These are phyloP conservation scores for Mycena citricolor DNA, from an alignment of 1,284 basidiomycete genomes.

Conservation along the genomic window DNA sequence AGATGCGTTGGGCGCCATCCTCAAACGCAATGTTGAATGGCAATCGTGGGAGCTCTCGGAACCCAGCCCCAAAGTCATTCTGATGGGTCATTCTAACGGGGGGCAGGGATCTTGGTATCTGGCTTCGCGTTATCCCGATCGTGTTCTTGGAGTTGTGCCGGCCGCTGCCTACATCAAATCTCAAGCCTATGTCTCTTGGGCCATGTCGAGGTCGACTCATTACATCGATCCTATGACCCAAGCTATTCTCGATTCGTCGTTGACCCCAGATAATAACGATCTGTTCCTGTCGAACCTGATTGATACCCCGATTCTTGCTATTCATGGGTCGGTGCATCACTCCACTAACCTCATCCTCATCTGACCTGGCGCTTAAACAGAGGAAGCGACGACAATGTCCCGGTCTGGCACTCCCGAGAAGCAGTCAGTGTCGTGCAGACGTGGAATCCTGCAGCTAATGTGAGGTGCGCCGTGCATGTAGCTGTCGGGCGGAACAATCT, in stretches of 20 bases:
- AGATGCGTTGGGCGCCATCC: conserved; percentile 50
- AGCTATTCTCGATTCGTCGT: conserved; percentile 67
- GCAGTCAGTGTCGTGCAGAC: conserved; percentile 54
- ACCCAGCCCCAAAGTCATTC: conserved; percentile 45
- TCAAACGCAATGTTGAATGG: conserved; percentile 40
- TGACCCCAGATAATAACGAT: conserved; percentile 86
- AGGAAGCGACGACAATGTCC: conserved; percentile 75
- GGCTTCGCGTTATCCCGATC: conserved; percentile 75
- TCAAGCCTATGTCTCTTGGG: conserved; percentile 78
- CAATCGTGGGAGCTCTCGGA: conserved; percentile 35
- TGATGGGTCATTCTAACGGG: conserved; percentile 91
- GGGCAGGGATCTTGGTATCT: conserved; percentile 89
- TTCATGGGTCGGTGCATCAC: conserved; percentile 63
- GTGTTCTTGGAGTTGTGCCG: conserved; percentile 67
- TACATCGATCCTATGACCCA: conserved; percentile 75
- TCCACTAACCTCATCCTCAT: conserved; percentile 1
- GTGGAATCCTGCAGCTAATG: conserved; percentile 52
- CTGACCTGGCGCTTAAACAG: conserved; percentile 35
- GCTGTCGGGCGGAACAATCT: background rate
- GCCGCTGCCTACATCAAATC: conserved; percentile 83
- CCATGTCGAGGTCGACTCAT: conserved; percentile 69
- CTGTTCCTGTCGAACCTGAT: conserved; percentile 77
- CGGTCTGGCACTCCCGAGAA: conserved; percentile 76
- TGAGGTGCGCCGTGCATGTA: conserved; percentile 43
- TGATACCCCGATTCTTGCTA: conserved; percentile 66